Conservation (phyloP, 139 green algal genomes). For the Coccomyxa sp. region DNA sequence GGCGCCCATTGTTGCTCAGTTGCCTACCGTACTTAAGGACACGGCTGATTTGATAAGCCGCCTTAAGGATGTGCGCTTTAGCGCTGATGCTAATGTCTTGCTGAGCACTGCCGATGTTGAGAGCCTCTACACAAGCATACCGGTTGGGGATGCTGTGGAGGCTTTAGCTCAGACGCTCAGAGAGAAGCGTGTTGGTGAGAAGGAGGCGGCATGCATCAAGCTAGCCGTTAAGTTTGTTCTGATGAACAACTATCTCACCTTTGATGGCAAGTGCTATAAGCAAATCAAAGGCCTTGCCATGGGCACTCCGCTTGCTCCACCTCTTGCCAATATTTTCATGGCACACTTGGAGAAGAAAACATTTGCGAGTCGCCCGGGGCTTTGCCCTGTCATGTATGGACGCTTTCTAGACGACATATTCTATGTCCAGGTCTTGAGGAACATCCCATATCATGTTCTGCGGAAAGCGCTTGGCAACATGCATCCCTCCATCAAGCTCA, state of each 20-base stretch:
- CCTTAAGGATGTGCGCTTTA: neutral
- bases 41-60: neutral
- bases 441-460: neutral
- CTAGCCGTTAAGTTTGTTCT: neutral
- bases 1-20: neutral
- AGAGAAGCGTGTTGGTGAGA: neutral
- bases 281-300: neutral
- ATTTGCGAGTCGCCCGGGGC: too few relatives aligned
- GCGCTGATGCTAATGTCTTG: neutral
- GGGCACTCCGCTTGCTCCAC: neutral
- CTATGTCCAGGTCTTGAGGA: neutral
- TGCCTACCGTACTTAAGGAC: neutral
- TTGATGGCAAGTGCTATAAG: neutral
- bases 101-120: neutral
- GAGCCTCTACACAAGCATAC: neutral
- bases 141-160: neutral
- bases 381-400: neutral
- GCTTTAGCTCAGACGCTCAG: neutral
- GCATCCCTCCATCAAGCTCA: neutral
- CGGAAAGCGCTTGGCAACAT: neutral
- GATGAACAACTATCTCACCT: neutral
- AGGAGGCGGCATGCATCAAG: neutral
- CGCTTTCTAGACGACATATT: neutral
- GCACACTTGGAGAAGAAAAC: neutral
- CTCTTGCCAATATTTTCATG: neutral